Evolutionary conservation across 2,329 filamentous ascomycete species (phyloP), one percentile per base, ranked within the genome.

Genomic region (Monilinia aucupariae): DNA sequence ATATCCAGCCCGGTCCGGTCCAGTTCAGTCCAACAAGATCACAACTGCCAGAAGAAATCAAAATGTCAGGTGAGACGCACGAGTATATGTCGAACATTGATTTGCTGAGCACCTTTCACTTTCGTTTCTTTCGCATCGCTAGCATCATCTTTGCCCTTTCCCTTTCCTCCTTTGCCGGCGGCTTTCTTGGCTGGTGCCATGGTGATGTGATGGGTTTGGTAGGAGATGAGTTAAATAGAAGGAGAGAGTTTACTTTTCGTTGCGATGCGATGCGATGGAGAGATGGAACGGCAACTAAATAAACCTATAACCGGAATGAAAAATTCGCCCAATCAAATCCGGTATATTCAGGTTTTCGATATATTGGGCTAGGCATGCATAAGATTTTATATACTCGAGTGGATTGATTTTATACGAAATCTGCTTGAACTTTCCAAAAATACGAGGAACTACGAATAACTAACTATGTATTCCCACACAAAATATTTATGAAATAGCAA

Each of bases 71-170:
- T 58, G 50, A 49, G 7, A 68, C 66, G 37, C 64, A 74, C 73
- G 65, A 75, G 62, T 52, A 91, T 90, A 74, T 92, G 89, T 48
- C 89, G 83, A 59, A 89, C 87, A 71, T 90, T 90, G 76, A 91
- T 89, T 64, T 80, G 80, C 70, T 87, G 85, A 0, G 85, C 86
- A 30, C 84, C 81, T 71, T 86, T 88, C 63, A 79, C 76, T 68
- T 82, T 82, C 22, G 69, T 68, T 30, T 68, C 72, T 37, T 71
- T 72, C 49, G 73, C 72, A 13, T 72, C 72, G 62, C 79, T 79
- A 25, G 74, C 74, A 69, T 66, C 74, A 69, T 66, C 74, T 48
- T 73, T 74, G 32, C 71, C 72, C 43, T 72, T 73, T 7, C 65
- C 67, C 4, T 70, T 71, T 27, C 62, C 68, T 0, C 70, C 68